Base-by-base conservation (phyloP, 2,329 filamentous ascomycete species). In the Colletotrichum simmondsii region DNA sequence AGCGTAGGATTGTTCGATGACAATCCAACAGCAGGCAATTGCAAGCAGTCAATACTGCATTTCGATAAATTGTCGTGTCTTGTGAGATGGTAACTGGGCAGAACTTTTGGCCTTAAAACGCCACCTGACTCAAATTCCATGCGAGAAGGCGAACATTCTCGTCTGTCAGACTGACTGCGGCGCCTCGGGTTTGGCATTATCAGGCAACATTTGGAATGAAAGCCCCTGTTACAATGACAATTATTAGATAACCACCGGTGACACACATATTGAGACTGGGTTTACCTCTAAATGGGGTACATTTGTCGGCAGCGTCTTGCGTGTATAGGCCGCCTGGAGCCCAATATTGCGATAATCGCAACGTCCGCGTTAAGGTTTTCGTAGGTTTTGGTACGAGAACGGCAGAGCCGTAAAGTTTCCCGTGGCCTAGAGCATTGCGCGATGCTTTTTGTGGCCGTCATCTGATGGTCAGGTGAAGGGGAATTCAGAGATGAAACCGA, bases 371-470 rank as follows among this genome's bases (percentile, higher is more conserved):
- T 19, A 65, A 30, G 62, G 37, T 59, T 52, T 53, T 19, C 12
- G 42, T 16, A 7, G 30, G 14, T 30, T 16, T 22, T 11, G 61
- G 12, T 24, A 32, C 19, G 24, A 64, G n/a, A 6, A 65, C 53
- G 32, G 26, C 5, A 14, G 24, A 32, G 5, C 35, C 10, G n/a
- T 14, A 60, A 19, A 46, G 68, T 60, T 66, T 19, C 7, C 53
- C n/a, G 12, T 8, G 11, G n/a, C n/a, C 28, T 5, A 65, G 63
- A 26, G 37, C 35, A 65, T 24, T 56, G 19, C 11, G 28, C 57
- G 46, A 53, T 35, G 24, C 42, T 63, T 56, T 16, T 54, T 57
- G 56, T 62, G 30, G 68, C 35, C 49, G 35, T 58, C 68, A 30
- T 68, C 64, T 52, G 37, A 59, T 68, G 14, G 24, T 52, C 56